A percentile compares a stretch with the other conserved stretches of the same genome.
phyloP scores from a whole-genome alignment of 768 basidiomycete genomes.

The Amanita rubescens region DNA sequence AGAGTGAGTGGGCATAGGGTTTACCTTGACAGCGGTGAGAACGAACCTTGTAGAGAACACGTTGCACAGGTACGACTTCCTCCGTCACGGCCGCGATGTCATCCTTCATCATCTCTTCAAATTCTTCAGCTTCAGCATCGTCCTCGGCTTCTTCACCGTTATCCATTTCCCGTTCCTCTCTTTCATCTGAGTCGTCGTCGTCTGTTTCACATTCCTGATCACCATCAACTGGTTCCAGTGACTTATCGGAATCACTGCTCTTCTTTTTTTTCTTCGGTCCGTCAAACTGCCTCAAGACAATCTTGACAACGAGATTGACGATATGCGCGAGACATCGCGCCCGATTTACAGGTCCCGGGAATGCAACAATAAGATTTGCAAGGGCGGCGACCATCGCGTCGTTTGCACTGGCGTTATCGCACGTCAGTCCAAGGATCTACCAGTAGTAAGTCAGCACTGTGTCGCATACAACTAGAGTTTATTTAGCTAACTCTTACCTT shows the following conservation, averaged over 20 bases:
- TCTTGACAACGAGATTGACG: not conserved
- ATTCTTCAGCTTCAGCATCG: conserved; percentile 15
- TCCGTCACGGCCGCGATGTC: conserved; percentile 13
- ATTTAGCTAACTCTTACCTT: not conserved
- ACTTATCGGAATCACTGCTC: too few species aligned
- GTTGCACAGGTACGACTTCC: conserved; percentile 17
- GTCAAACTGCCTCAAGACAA: not conserved
- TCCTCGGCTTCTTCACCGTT: conserved; percentile 12
- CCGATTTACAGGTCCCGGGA: not conserved
- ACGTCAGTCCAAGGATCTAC: conserved; percentile 24
- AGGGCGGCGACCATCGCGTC: conserved; percentile 28
- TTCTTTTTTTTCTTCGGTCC: too few species aligned
- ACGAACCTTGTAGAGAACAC: conserved; percentile 25
- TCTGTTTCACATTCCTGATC: not conserved
- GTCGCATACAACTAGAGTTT: too few species aligned
- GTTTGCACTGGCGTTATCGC: conserved; percentile 29
- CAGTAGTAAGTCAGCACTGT: not conserved
- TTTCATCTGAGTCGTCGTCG: not conserved
- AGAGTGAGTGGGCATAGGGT: too few species aligned
- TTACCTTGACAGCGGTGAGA: too few species aligned
- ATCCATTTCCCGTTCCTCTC: not conserved
- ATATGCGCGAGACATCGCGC: not conserved
- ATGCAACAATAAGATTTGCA: not conserved
- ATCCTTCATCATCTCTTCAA: too few species aligned
- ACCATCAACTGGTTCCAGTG: too few species aligned